Base-by-base conservation (phyloP, 176 grass and related monocot genomes). In the Secale cereale region DNA sequence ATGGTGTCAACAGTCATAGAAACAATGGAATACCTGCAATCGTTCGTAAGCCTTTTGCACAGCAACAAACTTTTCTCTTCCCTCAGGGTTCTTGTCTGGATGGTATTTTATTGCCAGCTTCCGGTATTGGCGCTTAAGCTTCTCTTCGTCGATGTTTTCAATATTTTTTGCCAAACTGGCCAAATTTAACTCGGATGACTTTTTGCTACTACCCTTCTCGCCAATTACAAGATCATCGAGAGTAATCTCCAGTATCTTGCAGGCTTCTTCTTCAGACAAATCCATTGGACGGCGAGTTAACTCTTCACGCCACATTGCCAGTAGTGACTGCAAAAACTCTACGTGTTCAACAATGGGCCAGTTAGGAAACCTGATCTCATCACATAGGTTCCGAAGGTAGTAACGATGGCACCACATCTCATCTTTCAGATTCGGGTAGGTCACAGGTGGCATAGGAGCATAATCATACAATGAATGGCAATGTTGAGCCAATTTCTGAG, bases 321-420 rank as follows among this genome's bases (percentile, higher is more conserved):
- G 78, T 72, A 99, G 81, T 15, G 97, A 99, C 65, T 99, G 97
- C 74, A 99, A 89, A 85, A 99, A 96, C 81, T 99, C 97, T 35
- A 99, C 94, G 35, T 99, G 97, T 85, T 99, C 97, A 86, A 99
- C 97, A 88, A 99, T 92, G 41, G 89, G 94, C 97, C 97, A 99
- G 45, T 99, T 99, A 20, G 94, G 97, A 92, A 99, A 99, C 70
- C 97, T 93, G 60, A 99, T 94, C 56, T 99, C 97, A 89, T 99
- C 97, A 89, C 97, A 99, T 57, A 99, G 82, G 74, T 99, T 99
- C 36, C 88, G 89, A 29, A 99, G 93, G 80, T 99, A 99, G 85
- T 99, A 99, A 50, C 97, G 87, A 75, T 99, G 94, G 81, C 97
- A 99, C 97, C 97, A 99, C 97, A 99, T 99, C 90, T 99, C 97